Percentiles rank a stretch among this genome's conserved stretches.
Evolutionary conservation across 257 asterid species (phyloP).

Genomic region (Ballota nigra): DNA sequence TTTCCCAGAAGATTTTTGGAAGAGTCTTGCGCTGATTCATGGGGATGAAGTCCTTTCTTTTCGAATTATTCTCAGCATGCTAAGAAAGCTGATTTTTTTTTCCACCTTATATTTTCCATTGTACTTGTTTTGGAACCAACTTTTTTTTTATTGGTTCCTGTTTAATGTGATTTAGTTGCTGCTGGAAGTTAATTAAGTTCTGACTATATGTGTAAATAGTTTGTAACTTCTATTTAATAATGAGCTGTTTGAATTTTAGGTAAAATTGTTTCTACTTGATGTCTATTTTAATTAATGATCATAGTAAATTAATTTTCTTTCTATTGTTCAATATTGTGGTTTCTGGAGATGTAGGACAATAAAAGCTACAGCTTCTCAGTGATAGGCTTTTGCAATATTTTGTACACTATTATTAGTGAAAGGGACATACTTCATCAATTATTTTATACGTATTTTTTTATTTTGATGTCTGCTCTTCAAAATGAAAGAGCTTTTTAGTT

Average conservation of each 20-base stretch:
- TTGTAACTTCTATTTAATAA: background rate
- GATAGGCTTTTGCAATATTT: too few species aligned
- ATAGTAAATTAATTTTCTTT: background rate
- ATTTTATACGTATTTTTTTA: too few species aligned
- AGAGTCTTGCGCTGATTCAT: too few species aligned
- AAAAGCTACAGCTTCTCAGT: background rate
- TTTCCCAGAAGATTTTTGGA: too few species aligned
- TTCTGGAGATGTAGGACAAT: background rate
- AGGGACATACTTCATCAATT: too few species aligned
- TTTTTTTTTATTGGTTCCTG: too few species aligned
- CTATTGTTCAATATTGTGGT: background rate
- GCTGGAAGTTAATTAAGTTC: too few species aligned
- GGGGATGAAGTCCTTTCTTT: background rate
- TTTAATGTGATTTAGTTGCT: too few species aligned
- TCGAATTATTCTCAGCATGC: too few species aligned
- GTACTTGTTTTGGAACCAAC: background rate
- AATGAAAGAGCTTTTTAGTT: background rate
- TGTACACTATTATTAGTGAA: too few species aligned
- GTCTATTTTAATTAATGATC: background rate
- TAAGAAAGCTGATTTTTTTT: background rate
- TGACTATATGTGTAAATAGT: background rate
- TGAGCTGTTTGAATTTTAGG: background rate
- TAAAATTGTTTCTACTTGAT: background rate
- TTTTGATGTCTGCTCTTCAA: too few species aligned
- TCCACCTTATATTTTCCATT: background rate